Evolutionary conservation across 768 basidiomycete genomes (phyloP), one percentile per base, ranked within the genome.

Genomic region (Neoboletus magnificus): DNA sequence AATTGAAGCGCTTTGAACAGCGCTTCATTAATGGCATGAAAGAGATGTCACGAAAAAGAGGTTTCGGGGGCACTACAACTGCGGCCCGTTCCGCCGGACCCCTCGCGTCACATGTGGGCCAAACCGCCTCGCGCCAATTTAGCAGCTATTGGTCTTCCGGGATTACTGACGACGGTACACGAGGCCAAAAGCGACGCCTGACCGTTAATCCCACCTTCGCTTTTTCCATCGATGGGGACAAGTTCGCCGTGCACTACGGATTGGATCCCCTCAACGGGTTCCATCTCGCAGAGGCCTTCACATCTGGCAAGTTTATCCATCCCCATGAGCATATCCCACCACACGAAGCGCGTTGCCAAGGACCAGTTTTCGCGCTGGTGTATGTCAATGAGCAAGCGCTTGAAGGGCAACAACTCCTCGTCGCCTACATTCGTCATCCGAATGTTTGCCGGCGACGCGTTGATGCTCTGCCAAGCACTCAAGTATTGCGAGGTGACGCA

Each of bases 21-120:
- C 41, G 35, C 1, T 59, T 61, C 20, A 35, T 20, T 2, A 48
- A 58, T 0, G 64, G 57, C 6, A 60, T 64, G 48, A 50, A 62
- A 20, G 52, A 50, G 0, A 52, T 51, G 39, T 41, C 9, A 12
- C 29, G 27, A 1, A 49, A 6, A 25, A 3, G 1, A 3, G 39
- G 27, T 1, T 0, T 11, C 0, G 13, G 27, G 3, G 45, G 47
- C 12, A 52, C 56, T 1, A 32, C 55, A 4, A 41, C 62, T 5
- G 58, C 68, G 16, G 49, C 41, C 41, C 70, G 70, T 40, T 70
- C 70, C 4, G 70, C 70, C 0, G 70, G 68, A 1, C 70, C 69
- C 10, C 39, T 69, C 7, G 23, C 27, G 5, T 18, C 54, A 3
- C 41, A 60, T n/a, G 40, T 54, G 8, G 0, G 11, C 1, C 1